Conservation (phyloP, 192 early-diverging fungal genomes). For the Geranomyces michiganensis region DNA sequence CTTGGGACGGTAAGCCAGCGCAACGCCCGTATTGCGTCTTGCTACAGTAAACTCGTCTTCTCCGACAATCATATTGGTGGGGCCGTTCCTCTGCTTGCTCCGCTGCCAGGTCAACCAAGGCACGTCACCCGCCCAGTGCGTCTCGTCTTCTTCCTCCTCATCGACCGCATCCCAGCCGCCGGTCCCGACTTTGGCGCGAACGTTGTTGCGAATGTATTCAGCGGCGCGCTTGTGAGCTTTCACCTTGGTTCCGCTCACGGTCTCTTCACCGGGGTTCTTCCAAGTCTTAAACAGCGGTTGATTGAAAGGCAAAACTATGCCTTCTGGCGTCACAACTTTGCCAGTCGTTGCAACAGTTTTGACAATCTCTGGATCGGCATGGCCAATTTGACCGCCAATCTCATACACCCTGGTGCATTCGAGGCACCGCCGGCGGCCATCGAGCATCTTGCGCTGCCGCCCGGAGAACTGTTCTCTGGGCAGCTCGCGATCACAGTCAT, state of each 20-base stretch:
- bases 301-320: background rate
- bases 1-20: background rate
- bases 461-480: background rate
- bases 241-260: background rate
- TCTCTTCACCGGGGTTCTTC: slow-evolving; percentile 7
- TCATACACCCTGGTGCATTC: background rate
- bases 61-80: too few species aligned
- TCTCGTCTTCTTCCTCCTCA: background rate
- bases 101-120: background rate
- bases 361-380: too few species aligned
- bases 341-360: background rate
- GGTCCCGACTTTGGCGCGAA: background rate
- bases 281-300: slow-evolving; percentile 5
- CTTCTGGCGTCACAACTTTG: background rate
- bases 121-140: background rate
- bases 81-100: too few species aligned
- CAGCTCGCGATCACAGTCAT: background rate
- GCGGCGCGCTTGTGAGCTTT: background rate
- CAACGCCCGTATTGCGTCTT: background rate
- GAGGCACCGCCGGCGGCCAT: background rate
- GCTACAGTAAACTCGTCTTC: background rate
- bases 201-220: background rate
- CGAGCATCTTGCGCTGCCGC: background rate
- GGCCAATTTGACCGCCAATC: too few species aligned
- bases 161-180: background rate